phyloP scores from a whole-genome alignment of 257 asterid species.

The Lavandula angustifolia region DNA sequence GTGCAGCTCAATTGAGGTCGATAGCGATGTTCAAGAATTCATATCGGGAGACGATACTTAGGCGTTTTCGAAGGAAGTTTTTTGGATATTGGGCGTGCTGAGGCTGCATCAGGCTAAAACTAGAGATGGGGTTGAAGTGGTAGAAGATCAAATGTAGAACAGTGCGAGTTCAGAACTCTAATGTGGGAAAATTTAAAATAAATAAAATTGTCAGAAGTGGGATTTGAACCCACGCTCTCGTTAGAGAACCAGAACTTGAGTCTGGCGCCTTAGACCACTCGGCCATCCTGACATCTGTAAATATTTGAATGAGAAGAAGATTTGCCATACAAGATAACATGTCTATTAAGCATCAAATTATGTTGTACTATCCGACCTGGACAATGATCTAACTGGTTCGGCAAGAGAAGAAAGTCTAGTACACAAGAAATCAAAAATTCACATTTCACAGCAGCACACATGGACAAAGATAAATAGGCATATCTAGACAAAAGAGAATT shows the following conservation, averaged over 20 bases:
- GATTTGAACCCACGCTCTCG: slow-evolving; percentile 94
- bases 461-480: not conserved
- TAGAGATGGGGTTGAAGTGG: slow-evolving; percentile 30
- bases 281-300: slow-evolving; percentile 76
- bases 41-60: slow-evolving; percentile 62
- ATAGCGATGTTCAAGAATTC: slow-evolving; percentile 61
- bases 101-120: slow-evolving; percentile 46
- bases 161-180: no score
- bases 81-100: slow-evolving; percentile 41
- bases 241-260: slow-evolving; percentile 91
- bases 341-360: no score
- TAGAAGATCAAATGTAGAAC: not conserved
- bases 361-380: no score
- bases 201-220: slow-evolving; percentile 55
- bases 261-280: slow-evolving; percentile 99
- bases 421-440: not conserved
- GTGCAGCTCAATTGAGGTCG: slow-evolving; percentile 65
- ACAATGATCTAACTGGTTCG: no score
- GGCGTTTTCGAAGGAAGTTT: slow-evolving; percentile 49
- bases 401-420: no score
- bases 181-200: not conserved
- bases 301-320: no score
- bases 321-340: no score
- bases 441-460: not conserved
- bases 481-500: not conserved